Evolutionary conservation across 1,284 basidiomycete species (phyloP), one percentile per base, ranked within the genome.

Genomic region (Ganoderma multipileum): DNA sequence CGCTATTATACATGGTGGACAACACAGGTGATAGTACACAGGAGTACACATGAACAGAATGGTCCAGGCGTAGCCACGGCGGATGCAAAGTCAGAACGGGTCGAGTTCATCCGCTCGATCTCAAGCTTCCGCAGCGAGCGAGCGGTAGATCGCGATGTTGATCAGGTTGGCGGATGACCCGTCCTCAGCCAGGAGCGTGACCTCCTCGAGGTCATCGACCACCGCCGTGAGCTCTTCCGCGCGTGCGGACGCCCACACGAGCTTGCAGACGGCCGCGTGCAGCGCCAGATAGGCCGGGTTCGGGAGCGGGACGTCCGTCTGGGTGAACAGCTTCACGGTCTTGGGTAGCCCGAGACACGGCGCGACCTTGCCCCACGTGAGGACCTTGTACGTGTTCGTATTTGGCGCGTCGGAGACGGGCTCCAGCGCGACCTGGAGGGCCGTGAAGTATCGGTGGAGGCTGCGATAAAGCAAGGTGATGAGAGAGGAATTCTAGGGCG

Each of bases 131-230:
- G 55, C 30, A 4, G 71, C 66, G 4, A 72, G 66, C 7, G 68
- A 72, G 39, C 68, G 55, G 62, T 72, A 72, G 26, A 72, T 70
- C 6, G 71, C 71, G 28, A 72, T 70, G 64, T 72, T 72, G 71
- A 72, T 72, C 23, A 72, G 60, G 52, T 70, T 72, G 41, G 71
- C 71, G 8, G 66, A 69, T 50, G 64, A 68, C 0, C 71, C 68
- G 60, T 72, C 71, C 42, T 68, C 61, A 26, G 71, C 68, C 16
- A 72, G 71, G 47, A 72, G 68, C 39, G 68, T 67, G 52, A 72
- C 66, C 58, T 72, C 68, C 23, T 69, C 71, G 4, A 72, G 68
- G 38, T 72, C 71, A 23, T 68, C 66, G 54, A 72, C 66, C 52
- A 72, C 68, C 36, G 69, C 71, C 47, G 68, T 68, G 57, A 72